Base-by-base conservation (phyloP, 495 filamentous ascomycete genomes). In the Venustampulla echinocandica region DNA sequence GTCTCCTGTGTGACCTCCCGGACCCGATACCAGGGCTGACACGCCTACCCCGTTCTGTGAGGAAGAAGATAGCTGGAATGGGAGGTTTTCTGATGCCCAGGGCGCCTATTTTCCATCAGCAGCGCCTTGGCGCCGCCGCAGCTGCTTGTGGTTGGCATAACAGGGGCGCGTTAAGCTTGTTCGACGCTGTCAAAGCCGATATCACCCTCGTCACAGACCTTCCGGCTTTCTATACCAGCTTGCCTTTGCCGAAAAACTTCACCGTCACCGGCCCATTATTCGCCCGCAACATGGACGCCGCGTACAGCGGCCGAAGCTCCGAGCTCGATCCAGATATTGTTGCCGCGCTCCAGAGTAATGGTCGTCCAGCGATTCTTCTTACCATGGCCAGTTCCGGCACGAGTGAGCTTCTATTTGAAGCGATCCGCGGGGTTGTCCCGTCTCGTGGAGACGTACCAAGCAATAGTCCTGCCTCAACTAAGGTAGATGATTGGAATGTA, bases 121-220 rank as follows among this genome's bases (percentile, higher is more conserved):
- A 41, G 10, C 37, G 37, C 18, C 37, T 41, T 14, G 37, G 37
- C 17, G 37, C 37, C 37, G 37, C 37, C 17, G 37, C 37, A 7
- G 7, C 37, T 19, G 37, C 37, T 19, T 41, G 37, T 14, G 37
- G 37, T 5, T 41, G 37, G 37, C 37, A 14, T 3, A 41, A 41
- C 18, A 19, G 3, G 37, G 37, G 10, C 21, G 33, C 37, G 37
- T 19, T 41, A 19, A 47, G 34, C 22, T 45, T 60, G 15, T 60
- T 56, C 39, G 57, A 60, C 17, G 54, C 54, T 46, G 51, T 46
- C 30, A 50, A 51, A 40, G 54, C 49, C 21, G 57, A 60, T 28
- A 46, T 60, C 1, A 56, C 53, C 24, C 23, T 60, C 22, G 53
- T 60, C 34, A 60, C 53, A 50, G 57, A 60, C 34, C 50, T 53